These are phyloP conservation scores for Clavulina sp. DNA, from an alignment of 768 basidiomycete genomes.

Conservation along the genomic window DNA sequence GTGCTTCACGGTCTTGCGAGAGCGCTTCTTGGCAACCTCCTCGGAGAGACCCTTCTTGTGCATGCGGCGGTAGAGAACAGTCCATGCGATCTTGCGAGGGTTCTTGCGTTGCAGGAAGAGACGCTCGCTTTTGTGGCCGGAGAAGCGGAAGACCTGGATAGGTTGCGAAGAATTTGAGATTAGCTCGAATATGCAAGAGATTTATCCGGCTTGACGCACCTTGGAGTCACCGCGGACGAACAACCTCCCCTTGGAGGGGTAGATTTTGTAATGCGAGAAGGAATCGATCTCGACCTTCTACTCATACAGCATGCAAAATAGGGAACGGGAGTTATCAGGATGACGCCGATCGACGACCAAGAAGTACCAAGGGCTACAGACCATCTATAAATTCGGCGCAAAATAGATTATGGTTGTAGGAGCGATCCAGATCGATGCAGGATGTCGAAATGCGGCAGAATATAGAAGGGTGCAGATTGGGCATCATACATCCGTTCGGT, in stretches of 20 bases:
- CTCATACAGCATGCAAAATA: too few species aligned
- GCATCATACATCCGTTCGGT: too few species aligned
- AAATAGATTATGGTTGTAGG: too few species aligned
- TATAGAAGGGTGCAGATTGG: too few species aligned
- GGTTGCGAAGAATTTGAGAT: not conserved
- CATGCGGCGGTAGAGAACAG: conserved; percentile 81
- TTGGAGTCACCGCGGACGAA: conserved; percentile 95
- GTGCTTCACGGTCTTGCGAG: conserved; percentile 91
- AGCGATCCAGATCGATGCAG: too few species aligned
- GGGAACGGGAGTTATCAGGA: too few species aligned
- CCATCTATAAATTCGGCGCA: too few species aligned
- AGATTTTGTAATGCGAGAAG: conserved; percentile 95
- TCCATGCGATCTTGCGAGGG: conserved; percentile 99
- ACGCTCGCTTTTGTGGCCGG: conserved; percentile 80
- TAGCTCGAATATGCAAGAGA: not conserved
- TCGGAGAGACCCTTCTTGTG: conserved; percentile 99
- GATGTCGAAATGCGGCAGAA: too few species aligned
- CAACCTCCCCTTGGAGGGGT: conserved; percentile 91
- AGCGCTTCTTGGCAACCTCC: conserved; percentile 98
- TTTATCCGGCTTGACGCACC: conserved; percentile 27
- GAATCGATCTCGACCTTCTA: conserved; percentile 94
- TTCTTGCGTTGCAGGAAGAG: conserved; percentile 99
- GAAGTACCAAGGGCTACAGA: too few species aligned
- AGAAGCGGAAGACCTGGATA: conserved; percentile 83
- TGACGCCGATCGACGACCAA: too few species aligned